Base-by-base conservation (phyloP, 352 stramenopile genomes). In the Globisporangium cystogenes region DNA sequence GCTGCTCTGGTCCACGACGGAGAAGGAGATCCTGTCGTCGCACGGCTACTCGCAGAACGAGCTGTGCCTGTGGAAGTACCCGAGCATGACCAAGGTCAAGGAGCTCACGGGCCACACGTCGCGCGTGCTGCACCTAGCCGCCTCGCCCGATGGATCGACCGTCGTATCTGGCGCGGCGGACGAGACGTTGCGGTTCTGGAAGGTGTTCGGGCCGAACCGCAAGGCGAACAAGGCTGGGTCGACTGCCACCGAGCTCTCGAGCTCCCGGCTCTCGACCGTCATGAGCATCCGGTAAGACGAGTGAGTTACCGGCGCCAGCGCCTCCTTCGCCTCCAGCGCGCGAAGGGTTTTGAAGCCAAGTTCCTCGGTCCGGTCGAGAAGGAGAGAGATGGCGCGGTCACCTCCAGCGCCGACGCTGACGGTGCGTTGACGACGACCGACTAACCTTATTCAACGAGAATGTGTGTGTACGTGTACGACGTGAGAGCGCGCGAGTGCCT, bases 121-220 rank as follows among this genome's bases (percentile, higher is more conserved):
- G 21, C 87, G 97, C 37, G 95, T 99, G 0, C 70, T 99, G 46
- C 94, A 99, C 61, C 90, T 99, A 55, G 94, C 92, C 31, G 72
- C 87, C n/a, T 98, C 92, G n/a, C 96, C 97, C 20, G 96, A 99
- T 72, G 96, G 96, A 51, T 76, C 82, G 16, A 98, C 92, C n/a
- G 96, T 99, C 29, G 93, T 99, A 16, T 99, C 97, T 1, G 97
- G 93, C 7, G 96, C 96, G 12, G 96, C 93, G 2, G 97, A 99
- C 63, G 97, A 99, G 79, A 99, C 97, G 5, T 73, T 99, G 50
- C 86, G 96, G 35, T 99, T 99, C 82, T 99, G 97, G 97, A 97
- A 99, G 58, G 85, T 99, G 7, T 99, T 99, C 68, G 96, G 87
- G 45, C 72, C 82, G 18, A 87, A 87, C 72, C 68, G 86, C 51